Evolutionary conservation across 2,329 filamentous ascomycete species (phyloP).

Genomic region (Laburnicola sp.): DNA sequence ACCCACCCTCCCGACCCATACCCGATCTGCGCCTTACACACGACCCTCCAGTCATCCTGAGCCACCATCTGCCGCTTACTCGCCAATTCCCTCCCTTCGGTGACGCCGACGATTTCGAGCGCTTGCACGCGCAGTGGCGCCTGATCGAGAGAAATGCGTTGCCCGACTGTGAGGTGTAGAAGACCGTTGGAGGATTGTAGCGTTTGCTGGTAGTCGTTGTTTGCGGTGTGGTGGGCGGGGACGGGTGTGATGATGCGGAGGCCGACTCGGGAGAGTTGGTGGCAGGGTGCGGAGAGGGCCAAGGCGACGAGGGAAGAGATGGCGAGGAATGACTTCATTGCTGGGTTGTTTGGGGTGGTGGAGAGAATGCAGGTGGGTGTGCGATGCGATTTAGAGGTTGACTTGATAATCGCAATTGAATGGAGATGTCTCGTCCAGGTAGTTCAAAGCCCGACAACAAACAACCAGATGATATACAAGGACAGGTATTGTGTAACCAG

Average conservation of each 20-base stretch:
- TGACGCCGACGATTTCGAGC: conserved; percentile 18
- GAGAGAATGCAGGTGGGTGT: not conserved
- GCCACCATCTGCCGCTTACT: conserved; percentile 3
- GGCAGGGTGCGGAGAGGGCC: conserved; percentile 11
- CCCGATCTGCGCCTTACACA: conserved; percentile 17
- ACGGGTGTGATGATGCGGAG: conserved; percentile 14
- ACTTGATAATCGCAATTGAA: not conserved
- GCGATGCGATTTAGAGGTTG: not conserved
- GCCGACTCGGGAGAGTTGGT: conserved; percentile 10
- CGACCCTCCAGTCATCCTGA: conserved; percentile 13
- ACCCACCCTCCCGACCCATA: conserved; percentile 10
- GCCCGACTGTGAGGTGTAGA: conserved; percentile 22
- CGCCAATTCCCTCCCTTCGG: conserved; percentile 10
- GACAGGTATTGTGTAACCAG: too few relatives aligned
- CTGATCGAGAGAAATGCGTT: conserved; percentile 21
- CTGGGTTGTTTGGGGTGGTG: not conserved
- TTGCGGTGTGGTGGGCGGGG: conserved; percentile 4
- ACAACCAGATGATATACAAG: too few relatives aligned
- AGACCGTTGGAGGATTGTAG: conserved; percentile 17
- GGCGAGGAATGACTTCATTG: conserved; percentile 12
- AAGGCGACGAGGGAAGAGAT: conserved; percentile 9
- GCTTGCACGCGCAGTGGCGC: conserved; percentile 21
- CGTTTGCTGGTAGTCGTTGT: conserved; percentile 13
- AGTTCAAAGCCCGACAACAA: too few relatives aligned
- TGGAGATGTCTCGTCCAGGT: too few relatives aligned